Percentiles rank a stretch among this genome's conserved stretches.
phyloP scores from a whole-genome alignment of 305 asterid genomes.

The Solanum hybrid region DNA sequence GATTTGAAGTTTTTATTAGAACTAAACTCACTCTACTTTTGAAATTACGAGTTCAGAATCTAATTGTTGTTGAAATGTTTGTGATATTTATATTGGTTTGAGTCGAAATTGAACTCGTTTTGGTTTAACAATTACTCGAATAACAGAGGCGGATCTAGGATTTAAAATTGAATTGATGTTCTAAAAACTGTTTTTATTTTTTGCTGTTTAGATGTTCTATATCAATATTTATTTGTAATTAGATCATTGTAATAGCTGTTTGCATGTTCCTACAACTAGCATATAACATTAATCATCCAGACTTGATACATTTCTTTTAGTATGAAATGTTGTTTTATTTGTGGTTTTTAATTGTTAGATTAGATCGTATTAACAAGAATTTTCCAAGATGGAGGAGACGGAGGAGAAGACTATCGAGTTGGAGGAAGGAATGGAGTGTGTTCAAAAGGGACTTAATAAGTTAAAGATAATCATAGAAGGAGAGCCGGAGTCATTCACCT shows the following conservation, averaged over 20 bases:
- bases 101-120: neutral
- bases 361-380: neutral
- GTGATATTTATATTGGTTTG: neutral
- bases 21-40: neutral
- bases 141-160: neutral
- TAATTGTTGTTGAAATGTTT: neutral
- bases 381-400: slow-evolving; percentile 6
- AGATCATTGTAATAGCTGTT: neutral
- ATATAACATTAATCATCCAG: neutral
- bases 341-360: neutral
- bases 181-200: neutral
- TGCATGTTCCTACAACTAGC: neutral
- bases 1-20: neutral
- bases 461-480: slow-evolving; percentile 33
- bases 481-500: slow-evolving; percentile 9
- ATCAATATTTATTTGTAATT: neutral
- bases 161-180: neutral
- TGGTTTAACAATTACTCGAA: neutral
- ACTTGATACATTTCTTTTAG: neutral
- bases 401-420: slow-evolving; percentile 11
- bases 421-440: slow-evolving; percentile 35
- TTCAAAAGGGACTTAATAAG: slow-evolving; percentile 31
- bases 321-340: neutral
- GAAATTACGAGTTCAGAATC: neutral
- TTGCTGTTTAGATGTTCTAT: neutral